phyloP scores from a whole-genome alignment of 2,329 filamentous ascomycete species.

The Akanthomyces muscarius region DNA sequence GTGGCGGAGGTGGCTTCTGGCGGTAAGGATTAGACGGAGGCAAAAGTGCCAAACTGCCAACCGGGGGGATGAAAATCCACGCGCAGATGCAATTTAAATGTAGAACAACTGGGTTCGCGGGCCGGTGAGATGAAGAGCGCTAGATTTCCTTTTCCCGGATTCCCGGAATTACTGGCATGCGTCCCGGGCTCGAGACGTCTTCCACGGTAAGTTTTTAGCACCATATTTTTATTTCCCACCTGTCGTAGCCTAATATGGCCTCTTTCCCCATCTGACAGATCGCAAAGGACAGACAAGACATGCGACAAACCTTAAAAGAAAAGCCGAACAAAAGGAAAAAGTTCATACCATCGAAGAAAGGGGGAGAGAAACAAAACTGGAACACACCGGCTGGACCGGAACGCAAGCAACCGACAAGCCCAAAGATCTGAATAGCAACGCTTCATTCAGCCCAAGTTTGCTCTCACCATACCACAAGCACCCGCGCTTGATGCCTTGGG shows the following conservation, averaged over 20 bases:
- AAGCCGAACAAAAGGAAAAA: not conserved
- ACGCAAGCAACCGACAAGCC: not conserved
- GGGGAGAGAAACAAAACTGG: not conserved
- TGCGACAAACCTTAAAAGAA: not conserved
- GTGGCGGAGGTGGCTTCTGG: slow-evolving; percentile 10
- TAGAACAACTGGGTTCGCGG: not conserved
- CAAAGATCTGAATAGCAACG: not conserved
- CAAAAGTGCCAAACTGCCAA: not conserved
- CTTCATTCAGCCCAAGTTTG: slow-evolving; percentile 3
- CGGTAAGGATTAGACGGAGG: slow-evolving; percentile 3
- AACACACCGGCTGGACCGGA: not conserved
- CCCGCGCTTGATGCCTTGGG: not conserved
- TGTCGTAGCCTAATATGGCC: not conserved
- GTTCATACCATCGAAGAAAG: not conserved
- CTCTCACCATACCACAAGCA: not conserved
- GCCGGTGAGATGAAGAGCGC: not conserved
- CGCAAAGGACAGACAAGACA: not conserved
- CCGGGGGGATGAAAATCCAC: not conserved
- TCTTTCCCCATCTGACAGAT: slow-evolving; percentile 12
- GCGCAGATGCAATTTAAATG: not conserved
- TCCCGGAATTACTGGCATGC: not conserved
- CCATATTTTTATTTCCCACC: not conserved
- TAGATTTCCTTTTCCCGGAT: not conserved
- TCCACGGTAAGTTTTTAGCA: not conserved
- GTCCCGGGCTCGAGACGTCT: not conserved